Evolutionary conservation across 2,329 filamentous ascomycete species (phyloP).

Genomic region (Neonectria faginata): DNA sequence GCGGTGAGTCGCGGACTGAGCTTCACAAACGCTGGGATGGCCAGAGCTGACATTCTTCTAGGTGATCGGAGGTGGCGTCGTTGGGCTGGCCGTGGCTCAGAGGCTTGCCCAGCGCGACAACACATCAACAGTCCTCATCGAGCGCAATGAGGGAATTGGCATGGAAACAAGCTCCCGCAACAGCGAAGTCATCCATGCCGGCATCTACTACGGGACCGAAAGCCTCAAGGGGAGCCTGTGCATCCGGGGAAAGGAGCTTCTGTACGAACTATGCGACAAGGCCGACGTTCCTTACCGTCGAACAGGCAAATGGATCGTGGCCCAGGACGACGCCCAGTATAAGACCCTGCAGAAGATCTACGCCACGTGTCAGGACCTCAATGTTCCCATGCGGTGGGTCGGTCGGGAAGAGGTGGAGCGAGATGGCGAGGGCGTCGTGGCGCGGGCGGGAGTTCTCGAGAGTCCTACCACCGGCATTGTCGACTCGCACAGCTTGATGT

Average conservation of each 20-base stretch:
- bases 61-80: conserved; percentile 72
- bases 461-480: conserved; percentile 89
- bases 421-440: conserved; percentile 81
- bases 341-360: conserved; percentile 67
- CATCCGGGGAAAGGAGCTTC: conserved; percentile 77
- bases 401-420: conserved; percentile 68
- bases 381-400: conserved; percentile 80
- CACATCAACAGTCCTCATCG: conserved; percentile 80
- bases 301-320: conserved; percentile 95
- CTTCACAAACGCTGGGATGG: background rate
- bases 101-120: conserved; percentile 75
- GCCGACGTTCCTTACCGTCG: conserved; percentile 77
- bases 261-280: conserved; percentile 81
- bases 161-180: conserved; percentile 92
- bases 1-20: conserved; percentile 49
- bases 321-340: conserved; percentile 79
- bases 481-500: conserved; percentile 88
- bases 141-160: conserved; percentile 80
- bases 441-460: conserved; percentile 73
- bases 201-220: conserved; percentile 85
- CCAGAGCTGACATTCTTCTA: conserved; percentile 39
- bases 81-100: conserved; percentile 84
- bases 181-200: conserved; percentile 96
- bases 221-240: conserved; percentile 89
- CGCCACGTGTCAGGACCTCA: conserved; percentile 55